These are phyloP conservation scores for Sclerotinia borealis DNA, from an alignment of 2,329 filamentous ascomycete species.

Conservation along the genomic window DNA sequence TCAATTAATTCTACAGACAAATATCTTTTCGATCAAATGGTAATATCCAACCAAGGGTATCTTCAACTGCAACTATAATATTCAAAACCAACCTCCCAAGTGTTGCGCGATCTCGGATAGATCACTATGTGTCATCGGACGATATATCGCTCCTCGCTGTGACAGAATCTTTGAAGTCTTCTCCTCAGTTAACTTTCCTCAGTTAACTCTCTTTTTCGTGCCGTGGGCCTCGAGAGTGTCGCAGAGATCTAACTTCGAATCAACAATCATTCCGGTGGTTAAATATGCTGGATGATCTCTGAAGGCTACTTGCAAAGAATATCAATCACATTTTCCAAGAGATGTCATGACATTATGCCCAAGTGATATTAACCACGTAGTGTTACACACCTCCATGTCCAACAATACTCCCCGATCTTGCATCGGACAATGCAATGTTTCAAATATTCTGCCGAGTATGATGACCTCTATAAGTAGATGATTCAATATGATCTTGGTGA, in stretches of 20 bases:
- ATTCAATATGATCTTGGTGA: neutral
- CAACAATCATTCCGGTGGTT: neutral
- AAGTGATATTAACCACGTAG: neutral
- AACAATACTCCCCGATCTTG: neutral
- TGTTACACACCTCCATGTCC: neutral
- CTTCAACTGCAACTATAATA: neutral
- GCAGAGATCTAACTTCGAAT: neutral
- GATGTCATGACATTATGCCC: neutral
- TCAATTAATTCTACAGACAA: neutral
- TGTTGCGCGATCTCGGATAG: neutral
- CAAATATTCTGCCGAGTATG: neutral
- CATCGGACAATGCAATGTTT: neutral
- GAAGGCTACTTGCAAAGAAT: neutral
- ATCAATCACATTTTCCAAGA: neutral
- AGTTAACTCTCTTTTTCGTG: too few relatives aligned
- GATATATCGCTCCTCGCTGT: neutral
- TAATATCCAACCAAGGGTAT: neutral
- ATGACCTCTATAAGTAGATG: neutral
- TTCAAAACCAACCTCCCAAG: neutral
- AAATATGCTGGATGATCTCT: neutral
- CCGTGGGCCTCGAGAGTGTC: too few relatives aligned
- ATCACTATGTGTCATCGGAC: neutral
- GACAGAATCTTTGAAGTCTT: neutral
- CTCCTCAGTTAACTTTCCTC: neutral
- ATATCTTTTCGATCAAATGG: neutral